These are phyloP conservation scores for Amanita brunnescens DNA, from an alignment of 768 basidiomycete species.

Conservation along the genomic window DNA sequence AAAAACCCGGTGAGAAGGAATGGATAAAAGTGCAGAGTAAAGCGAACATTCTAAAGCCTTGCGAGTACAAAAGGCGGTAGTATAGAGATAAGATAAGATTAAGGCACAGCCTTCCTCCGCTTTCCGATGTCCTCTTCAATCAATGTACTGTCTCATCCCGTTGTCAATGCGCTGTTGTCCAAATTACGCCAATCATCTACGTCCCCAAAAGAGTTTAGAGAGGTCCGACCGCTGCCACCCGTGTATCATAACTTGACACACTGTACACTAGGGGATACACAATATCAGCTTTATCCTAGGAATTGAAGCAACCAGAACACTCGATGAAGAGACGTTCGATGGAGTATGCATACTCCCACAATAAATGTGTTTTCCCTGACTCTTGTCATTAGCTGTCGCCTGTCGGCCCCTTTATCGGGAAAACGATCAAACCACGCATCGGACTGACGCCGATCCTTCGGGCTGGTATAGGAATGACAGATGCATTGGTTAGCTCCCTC, in stretches of 20 bases:
- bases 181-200: slow-evolving; percentile 57
- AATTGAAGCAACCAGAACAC: slow-evolving; percentile 68
- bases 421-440: slow-evolving; percentile 63
- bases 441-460: slow-evolving; percentile 89
- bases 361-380: not conserved
- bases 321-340: slow-evolving; percentile 53
- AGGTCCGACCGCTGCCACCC: slow-evolving; percentile 30
- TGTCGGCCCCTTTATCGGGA: slow-evolving; percentile 70
- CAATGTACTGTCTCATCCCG: slow-evolving; percentile 55
- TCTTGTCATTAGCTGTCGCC: slow-evolving; percentile 57
- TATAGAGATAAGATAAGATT: slow-evolving; percentile 10
- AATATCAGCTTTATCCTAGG: slow-evolving; percentile 72
- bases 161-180: slow-evolving; percentile 67
- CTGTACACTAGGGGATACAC: slow-evolving; percentile 51
- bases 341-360: slow-evolving; percentile 40
- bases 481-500: slow-evolving; percentile 47
- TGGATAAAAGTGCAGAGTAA: slow-evolving; percentile 49
- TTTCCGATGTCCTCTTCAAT: not conserved
- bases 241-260: not conserved
- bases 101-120: not conserved
- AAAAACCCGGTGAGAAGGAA: slow-evolving; percentile 41
- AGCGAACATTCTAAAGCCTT: slow-evolving; percentile 66
- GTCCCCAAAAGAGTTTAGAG: slow-evolving; percentile 67
- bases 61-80: slow-evolving; percentile 86
- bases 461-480: slow-evolving; percentile 90